Percentiles rank a stretch among this genome's conserved stretches.
Conservation (phyloP, 495 filamentous ascomycete genomes). For the Choiromyces venosus region DNA sequence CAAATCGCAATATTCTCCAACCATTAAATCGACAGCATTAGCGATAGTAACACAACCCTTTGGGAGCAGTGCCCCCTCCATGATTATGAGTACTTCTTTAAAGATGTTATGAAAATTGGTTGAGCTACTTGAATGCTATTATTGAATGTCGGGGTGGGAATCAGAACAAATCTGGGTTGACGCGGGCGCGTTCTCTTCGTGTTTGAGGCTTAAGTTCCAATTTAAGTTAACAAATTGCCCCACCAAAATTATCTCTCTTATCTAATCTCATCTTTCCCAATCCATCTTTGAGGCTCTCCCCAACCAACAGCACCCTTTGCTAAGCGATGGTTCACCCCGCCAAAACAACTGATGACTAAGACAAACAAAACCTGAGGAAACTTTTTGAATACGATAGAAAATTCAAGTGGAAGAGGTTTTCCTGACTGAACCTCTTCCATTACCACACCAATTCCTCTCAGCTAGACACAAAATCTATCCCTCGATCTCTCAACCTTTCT, state of each 20-base stretch:
- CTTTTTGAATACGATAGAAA: background rate
- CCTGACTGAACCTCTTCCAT: background rate
- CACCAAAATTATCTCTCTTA: background rate
- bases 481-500: background rate
- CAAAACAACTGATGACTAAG: background rate
- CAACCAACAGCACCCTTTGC: too few relatives aligned
- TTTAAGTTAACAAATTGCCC: background rate
- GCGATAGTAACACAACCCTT: background rate
- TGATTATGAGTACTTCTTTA: background rate
- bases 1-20: constrained; percentile 12
- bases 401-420: background rate
- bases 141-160: background rate
- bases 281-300: background rate
- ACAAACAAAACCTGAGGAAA: background rate
- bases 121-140: background rate
- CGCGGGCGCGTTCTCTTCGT: background rate
- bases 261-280: background rate
- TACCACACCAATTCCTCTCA: background rate
- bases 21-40: background rate
- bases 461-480: background rate
- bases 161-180: background rate
- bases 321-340: background rate
- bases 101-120: background rate
- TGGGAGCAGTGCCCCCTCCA: background rate
- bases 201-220: background rate